Evolutionary conservation across 2,329 filamentous ascomycete species (phyloP).

Genomic region (Diaporthe helianthi): DNA sequence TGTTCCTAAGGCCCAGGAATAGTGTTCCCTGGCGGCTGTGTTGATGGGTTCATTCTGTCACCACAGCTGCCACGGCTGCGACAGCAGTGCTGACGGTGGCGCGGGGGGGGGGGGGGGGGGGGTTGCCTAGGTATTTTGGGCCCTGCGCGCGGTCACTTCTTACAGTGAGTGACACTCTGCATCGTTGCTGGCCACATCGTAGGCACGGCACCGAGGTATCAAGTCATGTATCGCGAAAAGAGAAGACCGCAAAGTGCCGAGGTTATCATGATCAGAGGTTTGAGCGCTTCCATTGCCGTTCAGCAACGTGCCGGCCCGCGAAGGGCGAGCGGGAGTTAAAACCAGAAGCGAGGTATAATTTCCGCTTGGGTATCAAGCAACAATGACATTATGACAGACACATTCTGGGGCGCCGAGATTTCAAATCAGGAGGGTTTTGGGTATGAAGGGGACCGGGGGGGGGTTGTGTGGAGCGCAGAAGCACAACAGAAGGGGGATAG

Average conservation of each 20-base stretch:
- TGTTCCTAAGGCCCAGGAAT: constrained; percentile 15
- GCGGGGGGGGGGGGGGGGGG: too few species aligned
- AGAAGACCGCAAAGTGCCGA: neutral
- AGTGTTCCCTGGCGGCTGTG: constrained; percentile 18
- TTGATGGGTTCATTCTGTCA: neutral
- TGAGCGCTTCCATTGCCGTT: neutral
- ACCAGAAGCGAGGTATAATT: constrained; percentile 11
- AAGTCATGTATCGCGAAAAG: neutral
- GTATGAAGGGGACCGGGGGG: neutral
- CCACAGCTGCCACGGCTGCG: constrained; percentile 4
- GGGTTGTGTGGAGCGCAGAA: constrained; percentile 23
- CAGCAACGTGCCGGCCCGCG: neutral
- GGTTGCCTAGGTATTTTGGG: constrained; percentile 20
- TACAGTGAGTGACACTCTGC: neutral
- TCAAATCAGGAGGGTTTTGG: constrained; percentile 21
- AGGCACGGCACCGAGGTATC: neutral
- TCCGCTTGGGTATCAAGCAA: constrained; percentile 15
- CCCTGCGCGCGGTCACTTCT: neutral
- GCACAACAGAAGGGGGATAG: constrained; percentile 22
- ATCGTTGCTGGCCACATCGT: neutral
- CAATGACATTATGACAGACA: too few species aligned
- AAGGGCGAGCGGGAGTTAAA: neutral
- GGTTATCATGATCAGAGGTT: neutral
- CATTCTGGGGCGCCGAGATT: constrained; percentile 9
- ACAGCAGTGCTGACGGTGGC: constrained; percentile 15